Conservation (phyloP, 768 basidiomycete genomes). For the Polyporus arcularius region DNA sequence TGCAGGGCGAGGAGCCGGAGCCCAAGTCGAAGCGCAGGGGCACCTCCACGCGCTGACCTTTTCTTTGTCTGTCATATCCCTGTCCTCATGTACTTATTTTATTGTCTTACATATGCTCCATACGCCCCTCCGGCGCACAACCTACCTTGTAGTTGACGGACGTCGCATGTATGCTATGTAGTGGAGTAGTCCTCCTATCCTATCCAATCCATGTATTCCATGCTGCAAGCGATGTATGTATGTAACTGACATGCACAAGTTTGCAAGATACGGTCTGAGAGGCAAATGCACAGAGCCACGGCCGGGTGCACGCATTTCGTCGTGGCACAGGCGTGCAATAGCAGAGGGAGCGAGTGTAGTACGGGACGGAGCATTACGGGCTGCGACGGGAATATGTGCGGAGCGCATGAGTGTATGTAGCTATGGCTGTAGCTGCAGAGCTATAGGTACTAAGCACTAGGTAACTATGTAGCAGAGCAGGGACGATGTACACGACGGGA, state of each 20-base stretch:
- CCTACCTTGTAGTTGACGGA: not conserved
- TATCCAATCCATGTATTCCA: not conserved
- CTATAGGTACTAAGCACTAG: not conserved
- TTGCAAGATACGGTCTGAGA: not conserved
- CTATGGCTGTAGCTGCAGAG: not conserved
- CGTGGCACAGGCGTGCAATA: not conserved
- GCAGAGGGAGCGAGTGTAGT: conserved; percentile 6
- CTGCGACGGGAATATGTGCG: not conserved
- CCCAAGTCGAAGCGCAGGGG: conserved; percentile 14
- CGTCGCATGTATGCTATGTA: not conserved
- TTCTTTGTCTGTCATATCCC: not conserved
- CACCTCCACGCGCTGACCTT: conserved; percentile 4
- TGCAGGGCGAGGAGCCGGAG: conserved; percentile 12
- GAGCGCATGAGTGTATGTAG: not conserved
- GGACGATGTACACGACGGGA: conserved; percentile 10
- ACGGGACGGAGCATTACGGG: conserved; percentile 7
- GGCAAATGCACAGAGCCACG: not conserved
- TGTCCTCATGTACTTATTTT: not conserved
- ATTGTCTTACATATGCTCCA: not conserved
- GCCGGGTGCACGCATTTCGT: not conserved
- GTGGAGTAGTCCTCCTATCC: not conserved
- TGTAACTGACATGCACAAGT: not conserved
- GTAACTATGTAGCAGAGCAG: not conserved
- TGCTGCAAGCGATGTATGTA: conserved; percentile 5
- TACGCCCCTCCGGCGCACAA: not conserved